Percentiles rank a stretch among this genome's conserved stretches.
Conservation (phyloP, 2,329 filamentous ascomycete species). For the Aspergillus novofumigatus region DNA sequence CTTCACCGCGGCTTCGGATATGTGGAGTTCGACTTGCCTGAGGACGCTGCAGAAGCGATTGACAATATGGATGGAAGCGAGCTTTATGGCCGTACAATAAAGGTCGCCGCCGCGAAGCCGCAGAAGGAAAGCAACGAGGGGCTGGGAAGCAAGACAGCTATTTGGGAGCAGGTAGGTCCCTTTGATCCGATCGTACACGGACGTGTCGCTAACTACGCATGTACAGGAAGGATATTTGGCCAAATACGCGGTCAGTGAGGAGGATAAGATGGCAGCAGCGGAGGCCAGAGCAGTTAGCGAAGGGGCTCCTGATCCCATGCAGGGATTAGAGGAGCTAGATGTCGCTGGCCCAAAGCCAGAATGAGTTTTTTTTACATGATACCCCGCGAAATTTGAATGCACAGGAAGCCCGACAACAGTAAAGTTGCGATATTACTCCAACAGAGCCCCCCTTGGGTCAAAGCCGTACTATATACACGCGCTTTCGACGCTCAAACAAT, state of each 20-base stretch:
- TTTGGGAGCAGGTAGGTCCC: conserved; percentile 84
- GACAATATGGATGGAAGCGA: conserved; percentile 99
- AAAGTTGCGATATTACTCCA: conserved; percentile 26
- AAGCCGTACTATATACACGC: conserved; percentile 37
- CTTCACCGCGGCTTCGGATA: conserved; percentile 92
- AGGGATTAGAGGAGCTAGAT: conserved; percentile 87
- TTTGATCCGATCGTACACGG: neutral
- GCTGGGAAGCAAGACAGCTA: conserved; percentile 83
- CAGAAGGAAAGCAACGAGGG: conserved; percentile 86
- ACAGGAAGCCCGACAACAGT: conserved; percentile 21
- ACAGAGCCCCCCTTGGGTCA: conserved; percentile 22
- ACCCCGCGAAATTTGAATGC: conserved; percentile 17
- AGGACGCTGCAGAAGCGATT: conserved; percentile 89
- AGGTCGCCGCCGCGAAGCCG: conserved; percentile 85
- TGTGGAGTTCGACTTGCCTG: conserved; percentile 82
- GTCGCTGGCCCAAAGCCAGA: conserved; percentile 84
- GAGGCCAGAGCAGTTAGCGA: conserved; percentile 50
- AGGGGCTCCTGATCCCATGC: conserved; percentile 79
- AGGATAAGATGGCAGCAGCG: conserved; percentile 63
- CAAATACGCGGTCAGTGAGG: conserved; percentile 78
- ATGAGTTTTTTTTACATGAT: conserved; percentile 41
- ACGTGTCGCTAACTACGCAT: conserved; percentile 20
- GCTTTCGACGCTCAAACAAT: conserved; percentile 14
- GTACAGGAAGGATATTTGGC: conserved; percentile 86
- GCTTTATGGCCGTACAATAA: conserved; percentile 86